Conservation (phyloP, 805 yeast genomes). For the Cephaloascus fragrans region DNA sequence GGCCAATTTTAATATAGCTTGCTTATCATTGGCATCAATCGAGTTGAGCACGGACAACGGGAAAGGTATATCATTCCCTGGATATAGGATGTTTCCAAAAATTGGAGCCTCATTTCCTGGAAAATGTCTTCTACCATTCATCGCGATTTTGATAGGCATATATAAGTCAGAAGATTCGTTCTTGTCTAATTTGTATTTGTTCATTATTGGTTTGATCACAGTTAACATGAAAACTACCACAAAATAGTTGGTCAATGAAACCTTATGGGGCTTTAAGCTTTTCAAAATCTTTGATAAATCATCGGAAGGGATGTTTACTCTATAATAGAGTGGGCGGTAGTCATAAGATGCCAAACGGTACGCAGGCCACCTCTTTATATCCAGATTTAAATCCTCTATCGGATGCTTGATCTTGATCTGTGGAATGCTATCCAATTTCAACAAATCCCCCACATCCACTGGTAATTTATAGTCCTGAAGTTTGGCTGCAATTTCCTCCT, state of each 20-base stretch:
- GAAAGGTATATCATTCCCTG: neutral
- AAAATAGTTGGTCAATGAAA: neutral
- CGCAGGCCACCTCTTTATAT: neutral
- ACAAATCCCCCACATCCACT: too few relatives aligned
- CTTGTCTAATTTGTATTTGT: neutral
- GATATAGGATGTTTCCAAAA: neutral
- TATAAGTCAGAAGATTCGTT: neutral
- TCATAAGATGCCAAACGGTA: neutral
- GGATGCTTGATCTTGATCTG: neutral
- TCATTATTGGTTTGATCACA: neutral
- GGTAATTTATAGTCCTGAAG: neutral
- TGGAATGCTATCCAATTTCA: neutral
- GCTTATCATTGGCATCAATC: neutral
- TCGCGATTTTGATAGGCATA: neutral
- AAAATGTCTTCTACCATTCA: neutral
- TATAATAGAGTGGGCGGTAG: neutral
- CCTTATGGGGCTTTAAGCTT: neutral
- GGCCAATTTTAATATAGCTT: neutral
- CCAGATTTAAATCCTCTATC: neutral
- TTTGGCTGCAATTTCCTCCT: neutral
- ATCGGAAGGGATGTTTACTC: neutral
- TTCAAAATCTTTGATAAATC: neutral
- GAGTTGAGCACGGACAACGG: neutral
- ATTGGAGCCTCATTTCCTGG: neutral
- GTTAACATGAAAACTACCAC: neutral